Evolutionary conservation across 2,329 filamentous ascomycete species (phyloP).

Genomic region (Blumeriella jaapii): DNA sequence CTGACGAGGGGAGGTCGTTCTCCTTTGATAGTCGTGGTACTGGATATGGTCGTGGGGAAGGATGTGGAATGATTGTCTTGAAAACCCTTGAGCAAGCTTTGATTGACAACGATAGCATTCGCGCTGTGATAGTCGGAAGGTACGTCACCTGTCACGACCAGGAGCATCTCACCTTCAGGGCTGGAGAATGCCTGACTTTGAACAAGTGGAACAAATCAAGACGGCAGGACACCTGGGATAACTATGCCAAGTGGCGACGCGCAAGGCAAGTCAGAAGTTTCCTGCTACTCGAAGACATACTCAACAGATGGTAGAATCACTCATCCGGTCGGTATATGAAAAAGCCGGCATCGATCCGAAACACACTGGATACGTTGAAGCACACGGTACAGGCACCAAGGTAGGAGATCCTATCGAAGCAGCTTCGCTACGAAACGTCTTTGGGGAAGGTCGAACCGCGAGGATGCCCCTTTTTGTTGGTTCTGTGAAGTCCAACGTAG

Average conservation of each 20-base stretch:
- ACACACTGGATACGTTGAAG: constrained; percentile 20
- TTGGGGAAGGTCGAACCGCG: constrained; percentile 19
- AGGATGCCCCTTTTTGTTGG: constrained; percentile 21
- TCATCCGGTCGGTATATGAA: constrained; percentile 18
- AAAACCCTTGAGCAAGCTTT: constrained; percentile 41
- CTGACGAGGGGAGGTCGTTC: constrained; percentile 24
- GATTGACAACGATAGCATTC: constrained; percentile 32
- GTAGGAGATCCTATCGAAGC: constrained; percentile 24
- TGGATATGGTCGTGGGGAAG: constrained; percentile 55
- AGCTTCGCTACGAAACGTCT: constrained; percentile 18
- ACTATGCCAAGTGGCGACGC: constrained; percentile 34
- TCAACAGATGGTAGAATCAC: constrained; percentile 11
- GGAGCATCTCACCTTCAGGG: too few species aligned
- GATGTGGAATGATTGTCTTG: constrained; percentile 45
- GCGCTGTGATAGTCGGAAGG: constrained; percentile 31
- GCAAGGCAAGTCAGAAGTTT: constrained; percentile 26
- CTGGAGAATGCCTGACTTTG: neutral
- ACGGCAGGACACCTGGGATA: constrained; percentile 35
- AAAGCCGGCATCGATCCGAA: constrained; percentile 12
- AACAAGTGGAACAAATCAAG: constrained; percentile 32
- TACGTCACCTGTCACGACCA: neutral
- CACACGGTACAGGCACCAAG: constrained; percentile 23
- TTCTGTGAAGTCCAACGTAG: constrained; percentile 26
- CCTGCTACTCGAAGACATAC: too few species aligned
- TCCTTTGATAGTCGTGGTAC: constrained; percentile 45